Conservation (phyloP, 164 flowering plant genomes). For the Paratinospora sagittata region DNA sequence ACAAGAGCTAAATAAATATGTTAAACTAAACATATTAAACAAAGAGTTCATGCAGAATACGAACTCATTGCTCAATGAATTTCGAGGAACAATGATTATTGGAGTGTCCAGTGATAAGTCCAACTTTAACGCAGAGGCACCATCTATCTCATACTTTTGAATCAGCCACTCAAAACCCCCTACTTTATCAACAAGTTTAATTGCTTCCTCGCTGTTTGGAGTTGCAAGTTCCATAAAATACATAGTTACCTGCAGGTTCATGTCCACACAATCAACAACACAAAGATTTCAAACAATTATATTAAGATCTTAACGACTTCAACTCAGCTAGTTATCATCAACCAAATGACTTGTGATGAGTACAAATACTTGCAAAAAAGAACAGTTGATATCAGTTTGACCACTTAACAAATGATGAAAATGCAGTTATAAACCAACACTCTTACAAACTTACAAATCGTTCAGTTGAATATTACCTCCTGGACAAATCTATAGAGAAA, state of each 20-base stretch:
- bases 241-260: constrained; percentile 54
- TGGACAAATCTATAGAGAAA: constrained; percentile 91
- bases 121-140: constrained; percentile 78
- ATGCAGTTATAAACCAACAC: background rate
- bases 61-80: constrained; percentile 86
- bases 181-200: constrained; percentile 91
- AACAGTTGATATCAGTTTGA: background rate
- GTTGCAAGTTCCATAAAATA: constrained; percentile 97
- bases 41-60: constrained; percentile 22
- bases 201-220: constrained; percentile 89
- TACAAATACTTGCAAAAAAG: background rate
- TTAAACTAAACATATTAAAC: background rate
- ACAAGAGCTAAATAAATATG: background rate
- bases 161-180: constrained; percentile 97
- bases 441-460: background rate
- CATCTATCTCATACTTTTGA: constrained; percentile 93
- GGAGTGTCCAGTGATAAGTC: constrained; percentile 94
- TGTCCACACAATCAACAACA: background rate
- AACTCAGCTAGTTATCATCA: background rate
- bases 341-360: background rate
- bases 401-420: background rate
- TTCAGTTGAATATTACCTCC: constrained; percentile 51
- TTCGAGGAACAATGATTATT: constrained; percentile 71
- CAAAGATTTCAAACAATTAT: background rate
- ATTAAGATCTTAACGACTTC: background rate